These are phyloP conservation scores for Pyrus pyrifolia DNA, from an alignment of 306 rosid genomes.

Conservation along the genomic window DNA sequence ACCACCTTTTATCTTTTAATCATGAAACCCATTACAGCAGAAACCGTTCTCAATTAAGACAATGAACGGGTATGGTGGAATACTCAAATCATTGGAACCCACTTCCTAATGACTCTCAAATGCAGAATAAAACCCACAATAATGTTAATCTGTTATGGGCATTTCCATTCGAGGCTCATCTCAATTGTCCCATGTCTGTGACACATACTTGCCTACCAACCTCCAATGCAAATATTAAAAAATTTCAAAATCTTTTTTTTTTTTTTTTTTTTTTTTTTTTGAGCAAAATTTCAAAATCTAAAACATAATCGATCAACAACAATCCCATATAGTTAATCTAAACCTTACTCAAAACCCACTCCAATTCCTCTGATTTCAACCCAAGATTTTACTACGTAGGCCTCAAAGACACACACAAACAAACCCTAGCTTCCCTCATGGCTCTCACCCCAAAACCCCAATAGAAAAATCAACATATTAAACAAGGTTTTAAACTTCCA, in stretches of 20 bases:
- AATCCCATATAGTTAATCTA: neutral
- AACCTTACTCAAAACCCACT: no score
- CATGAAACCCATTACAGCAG: slow-evolving; percentile 10
- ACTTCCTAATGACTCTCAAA: neutral
- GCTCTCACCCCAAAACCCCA: no score
- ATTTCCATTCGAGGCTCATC: neutral
- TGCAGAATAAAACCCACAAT: slow-evolving; percentile 9
- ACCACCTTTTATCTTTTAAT: slow-evolving; percentile 1
- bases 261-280: no score
- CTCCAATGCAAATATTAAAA: neutral
- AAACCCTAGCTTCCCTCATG: no score
- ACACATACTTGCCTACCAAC: neutral
- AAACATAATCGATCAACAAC: neutral
- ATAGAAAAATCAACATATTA: neutral
- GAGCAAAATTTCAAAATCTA: neutral
- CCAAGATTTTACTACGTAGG: no score
- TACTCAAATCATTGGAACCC: slow-evolving; percentile 29
- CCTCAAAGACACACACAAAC: no score
- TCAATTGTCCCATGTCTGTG: neutral
- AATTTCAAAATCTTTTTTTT: neutral
- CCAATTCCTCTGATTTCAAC: no score
- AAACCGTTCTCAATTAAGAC: slow-evolving; percentile 27
- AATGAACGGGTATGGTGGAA: slow-evolving; percentile 30
- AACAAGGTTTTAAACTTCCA: neutral
- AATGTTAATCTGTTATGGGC: neutral